Conservation (phyloP, 345 rosid species). For the Lepidium didymum region DNA sequence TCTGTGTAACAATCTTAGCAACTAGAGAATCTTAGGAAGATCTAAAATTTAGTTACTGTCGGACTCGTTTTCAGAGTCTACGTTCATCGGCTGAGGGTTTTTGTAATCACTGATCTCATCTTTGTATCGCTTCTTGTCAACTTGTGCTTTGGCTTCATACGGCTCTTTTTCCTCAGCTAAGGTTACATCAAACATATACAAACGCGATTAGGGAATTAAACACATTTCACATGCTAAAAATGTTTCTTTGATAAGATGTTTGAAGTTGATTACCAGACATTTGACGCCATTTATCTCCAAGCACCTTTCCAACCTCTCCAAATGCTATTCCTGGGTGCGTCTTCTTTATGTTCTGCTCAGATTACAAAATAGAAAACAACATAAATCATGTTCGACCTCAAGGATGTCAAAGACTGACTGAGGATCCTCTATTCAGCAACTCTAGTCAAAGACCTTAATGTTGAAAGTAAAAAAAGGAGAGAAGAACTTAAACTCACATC, state of each 20-base stretch:
- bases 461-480: background rate
- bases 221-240: background rate
- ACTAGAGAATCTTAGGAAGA: background rate
- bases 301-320: constrained; percentile 49
- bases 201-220: background rate
- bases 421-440: background rate
- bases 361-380: background rate
- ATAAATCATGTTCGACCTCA: background rate
- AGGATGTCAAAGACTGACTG: background rate
- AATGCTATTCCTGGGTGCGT: constrained; percentile 68
- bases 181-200: background rate
- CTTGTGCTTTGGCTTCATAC: constrained; percentile 61
- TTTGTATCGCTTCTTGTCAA: constrained; percentile 68
- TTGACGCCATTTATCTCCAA: constrained; percentile 79
- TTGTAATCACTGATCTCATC: constrained; percentile 66
- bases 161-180: constrained; percentile 83
- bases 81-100: constrained; percentile 58
- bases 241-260: background rate
- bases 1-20: background rate
- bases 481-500: constrained; percentile 43
- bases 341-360: constrained; percentile 65
- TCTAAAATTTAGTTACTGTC: constrained; percentile 19
- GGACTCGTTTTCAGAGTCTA: constrained; percentile 53
- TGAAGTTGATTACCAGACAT: constrained; percentile 45
- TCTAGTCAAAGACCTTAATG: background rate